Evolutionary conservation across 441 rosid genomes (phyloP).

Genomic region (Erodium texanum): DNA sequence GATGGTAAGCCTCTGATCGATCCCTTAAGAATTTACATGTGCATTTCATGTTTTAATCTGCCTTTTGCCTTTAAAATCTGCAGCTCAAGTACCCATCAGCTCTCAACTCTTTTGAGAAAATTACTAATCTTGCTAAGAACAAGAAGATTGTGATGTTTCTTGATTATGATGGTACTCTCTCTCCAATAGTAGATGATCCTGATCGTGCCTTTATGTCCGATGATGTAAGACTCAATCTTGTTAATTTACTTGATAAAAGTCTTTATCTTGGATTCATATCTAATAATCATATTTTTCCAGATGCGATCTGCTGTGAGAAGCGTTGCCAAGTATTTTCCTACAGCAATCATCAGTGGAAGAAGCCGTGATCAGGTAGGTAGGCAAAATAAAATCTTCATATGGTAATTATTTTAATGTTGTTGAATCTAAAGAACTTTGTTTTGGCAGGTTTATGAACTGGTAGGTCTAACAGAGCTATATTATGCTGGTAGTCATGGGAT

Average conservation of each 20-base stretch:
- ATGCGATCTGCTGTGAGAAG: slow-evolving; percentile 86
- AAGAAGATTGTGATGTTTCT: slow-evolving; percentile 75
- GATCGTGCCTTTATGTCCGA: slow-evolving; percentile 79
- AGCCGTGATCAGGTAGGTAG: slow-evolving; percentile 68
- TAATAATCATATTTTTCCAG: slow-evolving; percentile 39
- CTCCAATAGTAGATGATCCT: slow-evolving; percentile 92
- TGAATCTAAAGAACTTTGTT: neutral
- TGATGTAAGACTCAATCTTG: slow-evolving; percentile 34
- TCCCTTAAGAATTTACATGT: no score
- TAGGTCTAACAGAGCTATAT: slow-evolving; percentile 82
- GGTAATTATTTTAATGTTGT: no score
- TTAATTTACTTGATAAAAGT: no score
- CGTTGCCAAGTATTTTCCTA: slow-evolving; percentile 64
- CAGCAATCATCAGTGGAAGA: slow-evolving; percentile 94
- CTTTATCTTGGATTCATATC: no score
- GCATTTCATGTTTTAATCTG: no score
- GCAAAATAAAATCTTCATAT: neutral
- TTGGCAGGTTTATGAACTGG: slow-evolving; percentile 69
- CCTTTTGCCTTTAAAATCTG: slow-evolving; percentile 12
- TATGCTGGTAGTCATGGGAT: slow-evolving; percentile 99
- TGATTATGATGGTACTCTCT: slow-evolving; percentile 92
- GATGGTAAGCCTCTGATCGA: no score
- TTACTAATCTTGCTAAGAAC: slow-evolving; percentile 44
- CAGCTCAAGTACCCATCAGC: slow-evolving; percentile 93
- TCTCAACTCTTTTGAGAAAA: slow-evolving; percentile 51